Conservation (phyloP, 768 basidiomycete species). For the Mycena chlorophos region DNA sequence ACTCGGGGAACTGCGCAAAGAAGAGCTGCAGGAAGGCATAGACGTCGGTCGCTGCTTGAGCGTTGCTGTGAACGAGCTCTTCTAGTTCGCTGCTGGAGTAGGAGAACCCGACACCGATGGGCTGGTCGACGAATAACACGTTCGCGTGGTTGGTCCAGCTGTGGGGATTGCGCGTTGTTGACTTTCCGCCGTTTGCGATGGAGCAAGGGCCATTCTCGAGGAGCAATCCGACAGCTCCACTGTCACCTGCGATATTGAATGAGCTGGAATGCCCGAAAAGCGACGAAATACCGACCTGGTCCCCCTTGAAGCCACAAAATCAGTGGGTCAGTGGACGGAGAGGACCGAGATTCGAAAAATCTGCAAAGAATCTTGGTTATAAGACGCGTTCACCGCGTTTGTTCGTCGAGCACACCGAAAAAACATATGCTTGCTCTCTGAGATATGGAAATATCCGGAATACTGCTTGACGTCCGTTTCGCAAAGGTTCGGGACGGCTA, state of each 20-base stretch:
- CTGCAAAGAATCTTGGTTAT: conserved; percentile 29
- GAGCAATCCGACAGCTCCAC: conserved; percentile 53
- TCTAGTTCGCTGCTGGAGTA: conserved; percentile 35
- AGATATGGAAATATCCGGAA: conserved; percentile 59
- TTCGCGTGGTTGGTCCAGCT: conserved; percentile 49
- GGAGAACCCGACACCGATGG: conserved; percentile 49
- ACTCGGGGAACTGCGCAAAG: conserved; percentile 37
- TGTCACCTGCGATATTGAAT: conserved; percentile 13
- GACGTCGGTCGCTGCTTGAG: conserved; percentile 51
- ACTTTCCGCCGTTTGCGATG: conserved; percentile 48
- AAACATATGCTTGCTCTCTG: conserved; percentile 57
- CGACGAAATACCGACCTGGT: conserved; percentile 25
- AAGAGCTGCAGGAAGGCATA: conserved; percentile 38
- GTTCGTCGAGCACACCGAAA: conserved; percentile 56
- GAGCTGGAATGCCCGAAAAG: not conserved
- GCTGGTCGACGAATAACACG: conserved; percentile 36
- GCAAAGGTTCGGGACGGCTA: conserved; percentile 12
- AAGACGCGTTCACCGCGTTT: not conserved
- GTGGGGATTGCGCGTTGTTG: conserved; percentile 36
- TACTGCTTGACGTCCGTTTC: conserved; percentile 31
- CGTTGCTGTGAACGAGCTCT: conserved; percentile 39
- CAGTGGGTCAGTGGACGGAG: conserved; percentile 60
- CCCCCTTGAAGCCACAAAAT: conserved; percentile 68
- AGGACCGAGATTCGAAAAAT: conserved; percentile 65
- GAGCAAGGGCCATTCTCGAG: conserved; percentile 74